These are phyloP conservation scores for Penstemon newberryi DNA, from an alignment of 257 asterid genomes.

Conservation along the genomic window DNA sequence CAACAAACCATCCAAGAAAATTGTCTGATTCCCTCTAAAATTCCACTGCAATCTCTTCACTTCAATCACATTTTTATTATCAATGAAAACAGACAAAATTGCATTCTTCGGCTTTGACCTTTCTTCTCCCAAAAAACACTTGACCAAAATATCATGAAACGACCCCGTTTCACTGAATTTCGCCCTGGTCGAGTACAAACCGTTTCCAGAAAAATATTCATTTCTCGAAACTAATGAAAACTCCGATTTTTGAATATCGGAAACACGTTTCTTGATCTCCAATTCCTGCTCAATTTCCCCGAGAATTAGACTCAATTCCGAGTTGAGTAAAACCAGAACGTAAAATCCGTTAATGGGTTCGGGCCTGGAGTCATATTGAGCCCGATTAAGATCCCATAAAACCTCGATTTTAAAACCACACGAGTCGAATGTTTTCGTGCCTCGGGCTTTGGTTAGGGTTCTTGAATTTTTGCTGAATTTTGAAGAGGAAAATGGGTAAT, in stretches of 20 bases:
- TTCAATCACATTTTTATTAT: conserved; percentile 56
- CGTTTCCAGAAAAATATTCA: conserved; percentile 51
- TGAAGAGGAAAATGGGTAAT: conserved; percentile 37
- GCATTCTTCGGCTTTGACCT: conserved; percentile 17
- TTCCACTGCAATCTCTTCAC: conserved; percentile 85
- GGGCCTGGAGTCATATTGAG: conserved; percentile 54
- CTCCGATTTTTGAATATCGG: neutral
- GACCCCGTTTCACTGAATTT: conserved; percentile 53
- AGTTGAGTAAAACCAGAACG: conserved; percentile 43
- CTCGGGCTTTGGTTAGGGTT: conserved; percentile 33
- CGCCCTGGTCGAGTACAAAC: conserved; percentile 53
- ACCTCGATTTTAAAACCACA: conserved; percentile 40
- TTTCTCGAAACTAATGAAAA: conserved; percentile 49
- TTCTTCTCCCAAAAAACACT: conserved; percentile 34
- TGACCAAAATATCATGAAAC: conserved; percentile 59
- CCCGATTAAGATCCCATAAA: conserved; percentile 68
- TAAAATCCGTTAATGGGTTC: conserved; percentile 63
- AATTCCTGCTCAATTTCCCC: conserved; percentile 50
- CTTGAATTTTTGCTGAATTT: conserved; percentile 35
- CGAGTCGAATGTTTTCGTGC: conserved; percentile 41
- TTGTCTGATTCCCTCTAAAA: conserved; percentile 77
- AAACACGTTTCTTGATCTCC: conserved; percentile 31
- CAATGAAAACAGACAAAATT: conserved; percentile 49
- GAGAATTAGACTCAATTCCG: conserved; percentile 44
- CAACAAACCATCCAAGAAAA: conserved; percentile 68